Conservation (phyloP, 1,284 basidiomycete species). For the Tilletiaria anomala region DNA sequence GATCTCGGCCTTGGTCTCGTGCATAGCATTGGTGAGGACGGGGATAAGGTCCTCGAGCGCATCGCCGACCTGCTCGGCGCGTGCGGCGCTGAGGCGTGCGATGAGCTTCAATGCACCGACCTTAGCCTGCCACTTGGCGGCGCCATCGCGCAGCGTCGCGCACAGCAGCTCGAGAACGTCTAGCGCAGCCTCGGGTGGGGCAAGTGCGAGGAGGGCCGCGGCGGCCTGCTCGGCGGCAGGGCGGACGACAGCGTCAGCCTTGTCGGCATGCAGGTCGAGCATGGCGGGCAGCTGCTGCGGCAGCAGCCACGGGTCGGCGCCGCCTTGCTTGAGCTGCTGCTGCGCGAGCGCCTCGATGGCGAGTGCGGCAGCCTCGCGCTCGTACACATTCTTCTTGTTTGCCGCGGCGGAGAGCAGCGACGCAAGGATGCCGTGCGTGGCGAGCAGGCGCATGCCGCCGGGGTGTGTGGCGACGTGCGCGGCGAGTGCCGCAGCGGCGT, state of each 20-base stretch:
- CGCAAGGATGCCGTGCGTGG: constrained; percentile 37
- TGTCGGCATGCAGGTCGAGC: constrained; percentile 81
- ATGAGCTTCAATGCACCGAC: constrained; percentile 68
- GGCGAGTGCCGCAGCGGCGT: constrained; percentile 39
- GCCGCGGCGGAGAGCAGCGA: constrained; percentile 50
- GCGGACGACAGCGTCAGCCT: constrained; percentile 72
- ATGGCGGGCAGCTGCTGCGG: constrained; percentile 62
- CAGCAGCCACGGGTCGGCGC: constrained; percentile 67
- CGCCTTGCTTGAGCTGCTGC: constrained; percentile 40
- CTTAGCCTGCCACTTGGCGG: constrained; percentile 87
- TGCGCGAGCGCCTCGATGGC: constrained; percentile 43
- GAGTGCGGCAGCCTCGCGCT: constrained; percentile 79
- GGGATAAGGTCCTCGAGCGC: constrained; percentile 73
- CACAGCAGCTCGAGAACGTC: constrained; percentile 58
- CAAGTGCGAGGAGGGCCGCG: constrained; percentile 68
- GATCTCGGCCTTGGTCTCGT: constrained; percentile 94
- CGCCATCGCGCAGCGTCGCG: constrained; percentile 53
- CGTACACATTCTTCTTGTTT: constrained; percentile 71
- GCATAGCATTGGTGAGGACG: constrained; percentile 78
- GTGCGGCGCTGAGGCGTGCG: constrained; percentile 52
- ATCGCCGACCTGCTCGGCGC: constrained; percentile 67
- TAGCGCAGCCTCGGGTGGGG: constrained; percentile 61
- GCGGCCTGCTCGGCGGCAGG: constrained; percentile 66
- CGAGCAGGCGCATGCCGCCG: constrained; percentile 36
- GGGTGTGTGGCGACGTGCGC: constrained; percentile 38